A percentile compares a stretch with the other conserved stretches of the same genome.
These are phyloP conservation scores for Pleoardoris graminearum DNA, from an alignment of 2,329 filamentous ascomycete genomes.

Conservation along the genomic window DNA sequence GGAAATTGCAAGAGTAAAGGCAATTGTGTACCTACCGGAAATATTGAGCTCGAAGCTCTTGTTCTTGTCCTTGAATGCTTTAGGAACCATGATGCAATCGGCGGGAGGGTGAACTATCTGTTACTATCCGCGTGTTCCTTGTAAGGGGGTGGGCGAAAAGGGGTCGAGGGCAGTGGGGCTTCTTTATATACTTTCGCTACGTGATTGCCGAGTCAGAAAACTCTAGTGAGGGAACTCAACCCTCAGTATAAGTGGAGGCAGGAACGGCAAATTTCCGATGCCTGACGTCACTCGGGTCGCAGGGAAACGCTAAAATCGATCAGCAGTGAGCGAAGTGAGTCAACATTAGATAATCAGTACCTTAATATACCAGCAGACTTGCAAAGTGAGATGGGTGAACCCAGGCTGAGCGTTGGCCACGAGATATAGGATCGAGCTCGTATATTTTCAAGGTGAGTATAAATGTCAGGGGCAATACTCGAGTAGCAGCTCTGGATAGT, in stretches of 20 bases:
- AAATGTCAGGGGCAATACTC: too few relatives aligned
- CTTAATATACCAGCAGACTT: background rate
- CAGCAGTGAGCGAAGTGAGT: background rate
- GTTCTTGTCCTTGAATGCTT: slow-evolving; percentile 10
- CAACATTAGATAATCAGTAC: background rate
- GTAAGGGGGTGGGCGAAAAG: background rate
- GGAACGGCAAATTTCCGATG: too few relatives aligned
- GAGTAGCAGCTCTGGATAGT: too few relatives aligned
- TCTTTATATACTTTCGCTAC: background rate
- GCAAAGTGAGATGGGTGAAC: too few relatives aligned
- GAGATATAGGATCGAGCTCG: too few relatives aligned
- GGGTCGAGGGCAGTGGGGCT: too few relatives aligned
- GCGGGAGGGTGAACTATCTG: background rate
- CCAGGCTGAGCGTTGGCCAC: too few relatives aligned
- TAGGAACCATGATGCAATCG: background rate
- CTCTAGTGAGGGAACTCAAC: background rate
- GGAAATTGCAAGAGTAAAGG: background rate
- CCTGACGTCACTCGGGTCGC: background rate
- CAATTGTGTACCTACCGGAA: slow-evolving; percentile 12
- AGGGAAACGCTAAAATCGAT: background rate
- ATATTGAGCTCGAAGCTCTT: slow-evolving; percentile 16
- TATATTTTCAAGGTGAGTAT: too few relatives aligned
- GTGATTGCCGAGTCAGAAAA: background rate
- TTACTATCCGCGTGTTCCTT: background rate
- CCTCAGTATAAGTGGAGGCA: background rate